Evolutionary conservation across 2,329 filamentous ascomycete genomes (phyloP).

Genomic region (Exophiala sp.): DNA sequence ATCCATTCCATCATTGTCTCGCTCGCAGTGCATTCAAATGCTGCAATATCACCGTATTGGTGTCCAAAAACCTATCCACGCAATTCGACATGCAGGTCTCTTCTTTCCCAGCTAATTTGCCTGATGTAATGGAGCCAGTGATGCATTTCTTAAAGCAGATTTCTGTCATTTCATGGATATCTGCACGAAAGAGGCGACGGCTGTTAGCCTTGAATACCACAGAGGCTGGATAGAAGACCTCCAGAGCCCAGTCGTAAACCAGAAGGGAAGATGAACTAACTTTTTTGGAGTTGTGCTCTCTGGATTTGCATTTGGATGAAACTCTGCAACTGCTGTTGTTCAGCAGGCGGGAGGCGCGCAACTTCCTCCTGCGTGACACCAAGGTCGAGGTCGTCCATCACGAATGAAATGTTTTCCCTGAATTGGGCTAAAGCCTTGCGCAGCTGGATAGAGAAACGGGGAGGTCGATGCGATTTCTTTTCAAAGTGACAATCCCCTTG

Average conservation of each 20-base stretch:
- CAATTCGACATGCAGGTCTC: conserved; percentile 85
- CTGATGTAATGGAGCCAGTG: conserved; percentile 62
- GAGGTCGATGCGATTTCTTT: too few species aligned
- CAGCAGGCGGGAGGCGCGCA: conserved; percentile 60
- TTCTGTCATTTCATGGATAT: conserved; percentile 63
- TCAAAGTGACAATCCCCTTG: too few species aligned
- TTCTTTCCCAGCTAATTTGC: conserved; percentile 69
- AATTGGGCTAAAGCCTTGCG: too few species aligned
- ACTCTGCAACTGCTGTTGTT: conserved; percentile 81
- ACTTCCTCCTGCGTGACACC: conserved; percentile 25
- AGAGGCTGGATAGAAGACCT: not conserved
- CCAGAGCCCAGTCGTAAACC: not conserved
- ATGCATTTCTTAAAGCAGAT: conserved; percentile 96
- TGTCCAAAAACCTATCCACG: conserved; percentile 87
- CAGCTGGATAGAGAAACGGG: too few species aligned
- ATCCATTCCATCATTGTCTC: conserved; percentile 34
- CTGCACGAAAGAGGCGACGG: conserved; percentile 34
- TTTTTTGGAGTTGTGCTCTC: conserved; percentile 57
- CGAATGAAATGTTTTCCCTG: too few species aligned
- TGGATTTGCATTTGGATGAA: conserved; percentile 80
- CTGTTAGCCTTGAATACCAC: conserved; percentile 1
- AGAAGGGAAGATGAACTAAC: conserved; percentile 33
- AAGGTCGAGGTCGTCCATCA: conserved; percentile 25
- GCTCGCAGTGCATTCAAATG: conserved; percentile 64
- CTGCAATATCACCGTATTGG: conserved; percentile 76